These are phyloP conservation scores for Ormosia semicastrata DNA, from an alignment of 306 rosid genomes.

Conservation along the genomic window DNA sequence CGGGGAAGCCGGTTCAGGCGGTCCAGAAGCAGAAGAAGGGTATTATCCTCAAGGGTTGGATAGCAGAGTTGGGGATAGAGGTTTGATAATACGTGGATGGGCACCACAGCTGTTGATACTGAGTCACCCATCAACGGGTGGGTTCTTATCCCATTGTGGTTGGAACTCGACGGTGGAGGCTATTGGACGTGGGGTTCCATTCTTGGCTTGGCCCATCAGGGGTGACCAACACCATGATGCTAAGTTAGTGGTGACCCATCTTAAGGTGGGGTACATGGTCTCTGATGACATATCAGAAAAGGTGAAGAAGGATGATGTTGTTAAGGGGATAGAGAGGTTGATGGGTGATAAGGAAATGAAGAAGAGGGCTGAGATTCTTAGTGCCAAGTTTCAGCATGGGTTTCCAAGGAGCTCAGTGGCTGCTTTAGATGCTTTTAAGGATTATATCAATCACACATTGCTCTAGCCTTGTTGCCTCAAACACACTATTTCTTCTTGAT, in stretches of 20 bases:
- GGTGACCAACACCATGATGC: slow-evolving; percentile 60
- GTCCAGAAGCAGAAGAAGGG: slow-evolving; percentile 12
- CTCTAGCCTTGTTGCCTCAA: neutral
- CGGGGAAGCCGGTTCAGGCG: neutral
- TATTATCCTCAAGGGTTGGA: slow-evolving; percentile 52
- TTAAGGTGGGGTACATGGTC: slow-evolving; percentile 47
- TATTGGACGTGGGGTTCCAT: slow-evolving; percentile 59
- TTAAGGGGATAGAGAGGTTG: slow-evolving; percentile 46
- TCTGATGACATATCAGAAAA: slow-evolving; percentile 26
- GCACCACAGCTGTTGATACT: slow-evolving; percentile 75
- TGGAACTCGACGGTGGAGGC: slow-evolving; percentile 78
- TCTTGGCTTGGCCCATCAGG: slow-evolving; percentile 66
- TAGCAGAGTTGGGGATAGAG: slow-evolving; percentile 39
- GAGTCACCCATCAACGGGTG: slow-evolving; percentile 72
- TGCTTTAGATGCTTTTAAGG: slow-evolving; percentile 48
- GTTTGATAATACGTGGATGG: slow-evolving; percentile 72
- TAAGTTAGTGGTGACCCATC: slow-evolving; percentile 45
- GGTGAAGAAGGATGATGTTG: slow-evolving; percentile 40
- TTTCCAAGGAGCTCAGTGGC: slow-evolving; percentile 47
- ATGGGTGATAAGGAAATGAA: slow-evolving; percentile 44
- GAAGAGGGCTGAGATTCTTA: slow-evolving; percentile 21
- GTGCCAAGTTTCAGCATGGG: slow-evolving; percentile 42
- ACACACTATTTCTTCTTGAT: neutral
- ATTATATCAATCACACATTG: neutral
- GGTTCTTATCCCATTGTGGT: slow-evolving; percentile 68